Percentiles rank a stretch among this genome's conserved stretches.
Evolutionary conservation across 2,329 filamentous ascomycete genomes (phyloP).

Genomic region (Helicocarpus griseus): DNA sequence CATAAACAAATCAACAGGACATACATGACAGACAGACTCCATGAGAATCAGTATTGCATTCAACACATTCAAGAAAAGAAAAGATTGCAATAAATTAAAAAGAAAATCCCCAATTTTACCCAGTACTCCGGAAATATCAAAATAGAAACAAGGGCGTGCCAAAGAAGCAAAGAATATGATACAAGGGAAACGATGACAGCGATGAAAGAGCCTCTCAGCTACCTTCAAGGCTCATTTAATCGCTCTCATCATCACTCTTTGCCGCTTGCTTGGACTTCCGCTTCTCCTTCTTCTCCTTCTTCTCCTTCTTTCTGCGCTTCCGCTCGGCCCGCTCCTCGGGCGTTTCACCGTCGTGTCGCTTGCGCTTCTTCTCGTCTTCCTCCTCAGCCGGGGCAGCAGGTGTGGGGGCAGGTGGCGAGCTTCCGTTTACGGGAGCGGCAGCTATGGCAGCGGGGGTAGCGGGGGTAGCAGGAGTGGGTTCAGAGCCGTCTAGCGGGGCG

Average conservation of each 20-base stretch:
- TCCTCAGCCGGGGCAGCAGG: conserved; percentile 31
- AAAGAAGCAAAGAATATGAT: conserved; percentile 24
- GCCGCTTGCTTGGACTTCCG: conserved; percentile 58
- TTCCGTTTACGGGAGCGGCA: conserved; percentile 20
- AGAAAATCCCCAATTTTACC: conserved; percentile 22
- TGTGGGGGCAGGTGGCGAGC: conserved; percentile 15
- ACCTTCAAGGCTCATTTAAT: conserved; percentile 18
- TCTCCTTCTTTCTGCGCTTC: conserved; percentile 44
- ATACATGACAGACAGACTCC: neutral
- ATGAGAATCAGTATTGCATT: conserved; percentile 1
- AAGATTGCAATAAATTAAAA: conserved; percentile 15
- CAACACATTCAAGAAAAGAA: neutral
- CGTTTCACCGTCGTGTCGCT: conserved; percentile 47
- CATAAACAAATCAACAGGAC: neutral
- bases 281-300: conserved; percentile 52
- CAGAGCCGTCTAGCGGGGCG: conserved; percentile 38
- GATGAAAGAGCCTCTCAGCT: neutral
- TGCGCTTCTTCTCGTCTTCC: conserved; percentile 44
- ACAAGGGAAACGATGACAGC: conserved; percentile 25
- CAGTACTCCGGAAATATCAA: conserved; percentile 28
- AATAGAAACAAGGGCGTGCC: conserved; percentile 16
- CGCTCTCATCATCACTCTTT: conserved; percentile 31
- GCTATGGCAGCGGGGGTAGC: conserved; percentile 26
- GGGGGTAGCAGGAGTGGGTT: conserved; percentile 34
- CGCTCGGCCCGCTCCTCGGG: conserved; percentile 39